Conservation (phyloP, 495 filamentous ascomycete genomes). For the Halenospora varia region DNA sequence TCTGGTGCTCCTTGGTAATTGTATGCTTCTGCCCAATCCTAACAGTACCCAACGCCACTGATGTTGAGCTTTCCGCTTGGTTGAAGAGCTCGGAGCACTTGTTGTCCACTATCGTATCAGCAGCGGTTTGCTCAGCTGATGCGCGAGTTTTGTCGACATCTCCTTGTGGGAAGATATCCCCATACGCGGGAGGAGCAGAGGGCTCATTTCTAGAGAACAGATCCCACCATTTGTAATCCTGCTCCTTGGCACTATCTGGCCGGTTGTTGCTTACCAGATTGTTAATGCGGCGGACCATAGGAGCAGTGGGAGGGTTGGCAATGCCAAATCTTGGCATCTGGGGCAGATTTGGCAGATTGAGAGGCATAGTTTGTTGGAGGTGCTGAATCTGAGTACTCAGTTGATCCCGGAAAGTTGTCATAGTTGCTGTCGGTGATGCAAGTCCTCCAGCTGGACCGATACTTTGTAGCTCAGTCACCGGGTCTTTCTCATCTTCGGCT, state of each 20-base stretch:
- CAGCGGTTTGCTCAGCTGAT: constrained; percentile 55
- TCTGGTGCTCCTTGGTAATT: constrained; percentile 69
- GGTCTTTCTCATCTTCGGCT: constrained; percentile 24
- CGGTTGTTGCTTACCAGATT: constrained; percentile 55
- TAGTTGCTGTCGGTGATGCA: constrained; percentile 54
- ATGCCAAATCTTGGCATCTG: constrained; percentile 43
- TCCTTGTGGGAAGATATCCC: constrained; percentile 68
- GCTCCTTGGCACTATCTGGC: constrained; percentile 35
- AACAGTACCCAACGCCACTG: constrained; percentile 37
- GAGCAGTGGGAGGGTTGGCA: constrained; percentile 47
- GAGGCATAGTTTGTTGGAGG: constrained; percentile 66
- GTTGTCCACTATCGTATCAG: constrained; percentile 61
- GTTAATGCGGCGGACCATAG: constrained; percentile 69
- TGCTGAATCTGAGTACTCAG: constrained; percentile 75
- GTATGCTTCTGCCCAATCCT: constrained; percentile 47
- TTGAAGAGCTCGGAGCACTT: constrained; percentile 61
- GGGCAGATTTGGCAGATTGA: constrained; percentile 64
- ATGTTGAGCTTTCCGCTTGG: constrained; percentile 27
- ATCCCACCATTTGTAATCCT: constrained; percentile 67
- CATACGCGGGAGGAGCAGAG: constrained; percentile 68
- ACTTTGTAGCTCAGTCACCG: constrained; percentile 25
- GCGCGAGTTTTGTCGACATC: constrained; percentile 56
- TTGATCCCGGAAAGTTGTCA: constrained; percentile 72
- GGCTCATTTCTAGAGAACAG: constrained; percentile 39
- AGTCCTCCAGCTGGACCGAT: constrained; percentile 27